Base-by-base conservation (phyloP, 2,329 filamentous ascomycete species). In the Trichoderma brevicompactum region DNA sequence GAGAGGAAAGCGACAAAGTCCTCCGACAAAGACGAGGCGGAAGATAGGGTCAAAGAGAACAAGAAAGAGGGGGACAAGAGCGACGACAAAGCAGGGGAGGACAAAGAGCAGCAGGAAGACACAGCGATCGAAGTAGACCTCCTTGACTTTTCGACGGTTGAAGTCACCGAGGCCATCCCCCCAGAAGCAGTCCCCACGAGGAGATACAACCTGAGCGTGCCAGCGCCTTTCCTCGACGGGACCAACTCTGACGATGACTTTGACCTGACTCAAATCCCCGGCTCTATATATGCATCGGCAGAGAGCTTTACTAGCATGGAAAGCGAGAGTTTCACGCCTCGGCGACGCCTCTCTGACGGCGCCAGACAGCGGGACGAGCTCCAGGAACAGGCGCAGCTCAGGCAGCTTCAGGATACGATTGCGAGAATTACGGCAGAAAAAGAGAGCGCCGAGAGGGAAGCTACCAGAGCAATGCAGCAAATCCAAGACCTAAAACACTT, bases 371-470 rank as follows among this genome's bases (percentile, higher is more conserved):
- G 58, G 28, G 59, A 56, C 10, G 65, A 64, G 41, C 10, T 36
- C 7, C 52, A 38, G 49, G 59, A 63, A 7, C 64, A 49, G 12
- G 34, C n/a, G 15, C 64, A 66, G 23, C 34, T 66, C 38, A 43
- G 68, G 12, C 69, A 72, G 38, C 58, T 73, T 9, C 67, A 71
- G 12, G 60, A 66, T 12, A 52, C 65, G 13, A 52, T 66, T 19
- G 38, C 59, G 4, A 59, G 34, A n/a, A 68, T 72, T 34, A 66
- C 52, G 9, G 69, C 67, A 3, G 72, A 73, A 52, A 75, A 70
- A 60, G 69, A 76, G 55, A 71, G 74, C 19, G 75, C 73, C 4
- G 72, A 76, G 53, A 74, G 74, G 50, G 72, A 71, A 19, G 70
- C 72, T 12, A 69, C 72, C 8, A 68, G 69, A 15, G 70, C 75